These are phyloP conservation scores for Astragalus glycyphyllos DNA, from an alignment of 306 rosid genomes.

Conservation along the genomic window DNA sequence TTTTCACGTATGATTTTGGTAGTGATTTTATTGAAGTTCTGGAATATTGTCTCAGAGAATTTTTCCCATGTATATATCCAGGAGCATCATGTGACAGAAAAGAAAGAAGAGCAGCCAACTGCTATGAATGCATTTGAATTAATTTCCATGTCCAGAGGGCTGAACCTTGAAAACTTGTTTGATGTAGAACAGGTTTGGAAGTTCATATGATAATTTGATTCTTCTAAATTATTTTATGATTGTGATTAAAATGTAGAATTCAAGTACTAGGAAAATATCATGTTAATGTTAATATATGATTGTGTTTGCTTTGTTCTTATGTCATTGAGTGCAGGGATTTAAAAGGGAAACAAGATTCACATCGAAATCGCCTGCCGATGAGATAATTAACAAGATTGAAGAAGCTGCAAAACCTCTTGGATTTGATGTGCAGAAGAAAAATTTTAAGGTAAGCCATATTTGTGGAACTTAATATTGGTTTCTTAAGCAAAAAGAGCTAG, in stretches of 20 bases:
- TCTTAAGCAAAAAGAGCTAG: neutral
- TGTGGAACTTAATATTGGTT: constrained; percentile 8
- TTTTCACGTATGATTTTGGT: constrained; percentile 17
- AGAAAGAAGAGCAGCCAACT: constrained; percentile 92
- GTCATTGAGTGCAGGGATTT: constrained; percentile 60
- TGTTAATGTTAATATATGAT: no score
- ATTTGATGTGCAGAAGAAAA: constrained; percentile 94
- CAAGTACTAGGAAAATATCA: constrained; percentile 10
- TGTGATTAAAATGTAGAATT: constrained; percentile 31
- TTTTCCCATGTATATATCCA: constrained; percentile 49
- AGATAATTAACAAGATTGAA: constrained; percentile 89
- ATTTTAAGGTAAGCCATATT: constrained; percentile 74
- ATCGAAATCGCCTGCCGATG: constrained; percentile 84
- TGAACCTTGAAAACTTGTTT: constrained; percentile 92
- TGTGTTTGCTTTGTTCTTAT: no score
- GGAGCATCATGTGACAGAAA: constrained; percentile 96
- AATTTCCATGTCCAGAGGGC: constrained; percentile 96
- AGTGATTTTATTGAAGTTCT: constrained; percentile 26
- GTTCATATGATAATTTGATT: constrained; percentile 30
- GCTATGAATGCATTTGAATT: constrained; percentile 95
- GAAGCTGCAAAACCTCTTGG: constrained; percentile 99
- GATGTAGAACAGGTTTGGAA: constrained; percentile 79
- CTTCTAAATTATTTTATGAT: constrained; percentile 12
- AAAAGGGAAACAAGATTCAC: constrained; percentile 99
- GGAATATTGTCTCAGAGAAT: constrained; percentile 36